These are phyloP conservation scores for Shiraia bambusicola DNA, from an alignment of 2,329 filamentous ascomycete species.

Conservation along the genomic window DNA sequence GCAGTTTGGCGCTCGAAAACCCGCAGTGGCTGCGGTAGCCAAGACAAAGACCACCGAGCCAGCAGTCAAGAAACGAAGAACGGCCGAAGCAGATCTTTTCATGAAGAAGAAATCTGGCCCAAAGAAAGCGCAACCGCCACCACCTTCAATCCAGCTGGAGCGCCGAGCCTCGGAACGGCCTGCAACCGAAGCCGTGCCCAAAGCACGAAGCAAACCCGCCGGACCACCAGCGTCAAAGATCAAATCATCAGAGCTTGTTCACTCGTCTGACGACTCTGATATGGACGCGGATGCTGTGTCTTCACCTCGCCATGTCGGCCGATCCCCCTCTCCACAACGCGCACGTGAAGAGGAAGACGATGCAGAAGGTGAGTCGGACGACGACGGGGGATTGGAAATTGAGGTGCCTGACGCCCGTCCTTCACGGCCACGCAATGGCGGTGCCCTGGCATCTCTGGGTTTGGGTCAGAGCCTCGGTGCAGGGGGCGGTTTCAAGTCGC, in stretches of 20 bases:
- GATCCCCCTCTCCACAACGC: slow-evolving; percentile 18
- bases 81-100: slow-evolving; percentile 5
- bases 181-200: slow-evolving; percentile 12
- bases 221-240: slow-evolving; percentile 31
- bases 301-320: slow-evolving; percentile 9
- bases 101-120: slow-evolving; percentile 6
- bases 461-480: slow-evolving; percentile 30
- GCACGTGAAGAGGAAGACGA: slow-evolving; percentile 19
- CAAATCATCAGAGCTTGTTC: slow-evolving; percentile 36
- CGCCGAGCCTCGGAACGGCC: slow-evolving; percentile 33
- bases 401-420: slow-evolving; percentile 34
- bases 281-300: slow-evolving; percentile 19
- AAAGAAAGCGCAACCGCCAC: slow-evolving; percentile 25
- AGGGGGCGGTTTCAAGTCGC: slow-evolving; percentile 24
- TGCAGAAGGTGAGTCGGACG: slow-evolving; percentile 27
- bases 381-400: slow-evolving; percentile 34
- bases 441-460: slow-evolving; percentile 28
- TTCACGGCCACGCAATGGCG: slow-evolving; percentile 13
- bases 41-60: slow-evolving; percentile 15
- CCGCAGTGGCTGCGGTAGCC: slow-evolving; percentile 10
- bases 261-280: slow-evolving; percentile 35
- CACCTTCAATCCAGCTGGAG: slow-evolving; percentile 40
- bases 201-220: slow-evolving; percentile 19
- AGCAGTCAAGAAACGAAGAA: slow-evolving; percentile 35
- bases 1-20: slow-evolving; percentile 24